Conservation (phyloP, 1,284 basidiomycete species). For the Heterobasidion occidentale region DNA sequence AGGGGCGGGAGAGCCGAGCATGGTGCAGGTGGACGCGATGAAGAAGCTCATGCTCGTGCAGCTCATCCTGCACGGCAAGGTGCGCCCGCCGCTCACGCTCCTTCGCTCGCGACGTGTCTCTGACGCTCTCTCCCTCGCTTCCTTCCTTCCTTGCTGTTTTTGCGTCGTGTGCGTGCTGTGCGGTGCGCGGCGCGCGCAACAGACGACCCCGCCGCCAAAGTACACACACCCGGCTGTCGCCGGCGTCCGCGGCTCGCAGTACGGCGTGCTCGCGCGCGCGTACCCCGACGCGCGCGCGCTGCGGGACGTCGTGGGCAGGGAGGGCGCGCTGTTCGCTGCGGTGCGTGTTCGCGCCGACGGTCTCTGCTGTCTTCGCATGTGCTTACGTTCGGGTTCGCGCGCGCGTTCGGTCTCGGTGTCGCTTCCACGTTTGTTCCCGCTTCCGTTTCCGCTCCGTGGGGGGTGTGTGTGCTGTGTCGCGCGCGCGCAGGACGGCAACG, state of each 20-base stretch:
- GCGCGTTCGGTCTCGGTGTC: too few relatives aligned
- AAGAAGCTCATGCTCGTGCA: slow-evolving; percentile 78
- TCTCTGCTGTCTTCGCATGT: neutral
- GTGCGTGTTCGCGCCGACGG: slow-evolving; percentile 30
- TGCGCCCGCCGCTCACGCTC: slow-evolving; percentile 22
- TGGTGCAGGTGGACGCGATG: slow-evolving; percentile 77
- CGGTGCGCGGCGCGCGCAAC: neutral
- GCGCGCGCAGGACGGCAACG: slow-evolving; percentile 53
- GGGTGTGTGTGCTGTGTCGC: too few relatives aligned
- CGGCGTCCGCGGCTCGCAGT: slow-evolving; percentile 24
- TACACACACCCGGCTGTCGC: slow-evolving; percentile 53
- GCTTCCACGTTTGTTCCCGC: too few relatives aligned
- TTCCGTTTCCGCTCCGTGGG: too few relatives aligned
- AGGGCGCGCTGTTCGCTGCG: slow-evolving; percentile 38
- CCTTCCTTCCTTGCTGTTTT: neutral
- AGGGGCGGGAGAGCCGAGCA: slow-evolving; percentile 18
- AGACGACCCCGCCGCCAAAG: slow-evolving; percentile 56
- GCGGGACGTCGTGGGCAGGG: slow-evolving; percentile 40
- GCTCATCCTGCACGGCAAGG: slow-evolving; percentile 65
- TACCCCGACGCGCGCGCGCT: slow-evolving; percentile 49
- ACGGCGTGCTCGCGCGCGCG: slow-evolving; percentile 47
- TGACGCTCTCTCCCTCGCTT: neutral
- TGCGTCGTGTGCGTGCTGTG: neutral
- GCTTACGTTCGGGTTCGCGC: too few relatives aligned
- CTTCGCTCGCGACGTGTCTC: too few relatives aligned